Evolutionary conservation across 805 yeast species (phyloP), one percentile per base, ranked within the genome.

Genomic region (Pachysolen tannophilus): DNA sequence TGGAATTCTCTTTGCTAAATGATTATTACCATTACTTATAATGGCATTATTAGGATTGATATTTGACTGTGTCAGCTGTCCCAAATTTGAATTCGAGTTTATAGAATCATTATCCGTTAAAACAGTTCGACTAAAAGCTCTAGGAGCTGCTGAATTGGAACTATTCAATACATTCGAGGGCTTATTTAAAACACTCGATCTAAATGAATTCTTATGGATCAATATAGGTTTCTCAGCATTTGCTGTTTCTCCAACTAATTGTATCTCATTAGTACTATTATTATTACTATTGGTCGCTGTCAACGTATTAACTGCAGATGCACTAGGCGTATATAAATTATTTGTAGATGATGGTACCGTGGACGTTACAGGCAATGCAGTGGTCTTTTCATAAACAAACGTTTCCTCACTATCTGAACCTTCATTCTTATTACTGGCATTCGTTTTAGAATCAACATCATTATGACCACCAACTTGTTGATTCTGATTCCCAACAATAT

Each of bases 71-170:
- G n/a, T n/a, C n/a, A n/a, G n/a, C n/a, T n/a, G n/a, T n/a, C n/a
- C n/a, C n/a, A n/a, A n/a, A n/a, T n/a, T n/a, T n/a, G n/a, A n/a
- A n/a, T 37, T 37, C 4, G 40, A 37, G 6, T 8, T 24, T 9
- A 33, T 21, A 2, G 40, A 37, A 14, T 37, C 40, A 19, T 29
- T 37, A 20, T 37, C 40, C 10, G 26, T 13, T 15, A 37, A 16
- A 7, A 37, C 35, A 8, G 37, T 37, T 18, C 33, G 40, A 26
- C 34, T 30, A 31, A 37, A 37, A 10, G 37, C 37, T 27, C 40
- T 23, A 4, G 37, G 33, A 23, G 26, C 26, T 25, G 28, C 35
- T 8, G 32, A 13, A 20, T 37, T 32, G 21, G 15, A 24, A 23
- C 4, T 31, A 13, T 27, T 19, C n/a, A n/a, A n/a, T n/a, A n/a